Evolutionary conservation across 2,329 filamentous ascomycete genomes (phyloP).

Genomic region (Xylariaceae sp.): DNA sequence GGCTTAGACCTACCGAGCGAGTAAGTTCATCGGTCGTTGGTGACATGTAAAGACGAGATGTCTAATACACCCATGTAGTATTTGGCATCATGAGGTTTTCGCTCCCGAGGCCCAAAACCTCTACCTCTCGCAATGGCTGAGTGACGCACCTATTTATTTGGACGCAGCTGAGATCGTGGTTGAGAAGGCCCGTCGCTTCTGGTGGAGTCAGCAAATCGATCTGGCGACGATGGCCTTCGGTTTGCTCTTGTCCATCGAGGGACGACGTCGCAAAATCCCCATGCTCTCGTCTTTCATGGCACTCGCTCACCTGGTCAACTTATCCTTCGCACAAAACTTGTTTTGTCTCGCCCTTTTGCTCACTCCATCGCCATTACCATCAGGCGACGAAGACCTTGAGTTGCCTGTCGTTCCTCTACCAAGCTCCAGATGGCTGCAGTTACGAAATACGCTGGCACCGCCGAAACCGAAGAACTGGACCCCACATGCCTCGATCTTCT

Average conservation of each 20-base stretch:
- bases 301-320: conserved; percentile 54
- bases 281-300: conserved; percentile 52
- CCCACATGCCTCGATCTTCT: conserved; percentile 33
- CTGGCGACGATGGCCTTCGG: conserved; percentile 51
- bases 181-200: conserved; percentile 51
- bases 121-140: conserved; percentile 47
- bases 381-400: conserved; percentile 20
- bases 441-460: conserved; percentile 28
- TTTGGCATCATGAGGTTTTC: conserved; percentile 9
- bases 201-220: conserved; percentile 60
- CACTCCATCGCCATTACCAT: conserved; percentile 44
- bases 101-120: conserved; percentile 9
- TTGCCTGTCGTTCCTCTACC: conserved; percentile 24
- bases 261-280: conserved; percentile 52
- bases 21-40: conserved; percentile 14
- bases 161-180: conserved; percentile 52
- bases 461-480: conserved; percentile 42
- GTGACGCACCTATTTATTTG: conserved; percentile 45
- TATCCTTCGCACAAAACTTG: conserved; percentile 59
- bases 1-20: conserved; percentile 25
- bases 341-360: conserved; percentile 58
- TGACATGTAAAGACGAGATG: neutral
- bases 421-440: conserved; percentile 24
- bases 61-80: conserved; percentile 17
- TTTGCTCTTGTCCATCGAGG: conserved; percentile 55